A percentile compares a stretch with the other conserved stretches of the same genome.
Evolutionary conservation across 768 basidiomycete species (phyloP).

Genomic region (Heimioporus sp.): DNA sequence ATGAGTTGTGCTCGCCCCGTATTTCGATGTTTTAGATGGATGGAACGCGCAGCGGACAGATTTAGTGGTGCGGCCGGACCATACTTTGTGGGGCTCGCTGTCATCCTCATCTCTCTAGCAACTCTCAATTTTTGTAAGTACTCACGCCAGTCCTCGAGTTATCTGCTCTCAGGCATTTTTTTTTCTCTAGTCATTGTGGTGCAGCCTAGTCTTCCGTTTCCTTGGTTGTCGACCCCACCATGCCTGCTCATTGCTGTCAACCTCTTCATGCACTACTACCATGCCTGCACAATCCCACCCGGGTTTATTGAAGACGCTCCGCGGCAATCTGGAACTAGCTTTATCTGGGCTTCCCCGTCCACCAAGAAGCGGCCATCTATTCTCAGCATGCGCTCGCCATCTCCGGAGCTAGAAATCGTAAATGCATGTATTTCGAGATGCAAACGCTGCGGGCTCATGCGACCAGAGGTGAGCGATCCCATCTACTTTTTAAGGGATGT

Average conservation of each 20-base stretch:
- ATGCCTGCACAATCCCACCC: constrained; percentile 74
- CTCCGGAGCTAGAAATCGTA: constrained; percentile 45
- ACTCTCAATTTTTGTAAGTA: constrained; percentile 78
- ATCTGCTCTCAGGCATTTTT: background rate
- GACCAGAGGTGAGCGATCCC: constrained; percentile 69
- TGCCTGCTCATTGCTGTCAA: constrained; percentile 79
- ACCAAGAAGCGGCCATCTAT: constrained; percentile 13
- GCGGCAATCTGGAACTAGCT: constrained; percentile 34
- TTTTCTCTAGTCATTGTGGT: constrained; percentile 69
- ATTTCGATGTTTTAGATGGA: constrained; percentile 58
- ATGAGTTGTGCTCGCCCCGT: constrained; percentile 30
- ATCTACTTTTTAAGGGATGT: background rate
- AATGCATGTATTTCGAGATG: constrained; percentile 59
- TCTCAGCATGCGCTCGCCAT: constrained; percentile 52
- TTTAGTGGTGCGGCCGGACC: constrained; percentile 91
- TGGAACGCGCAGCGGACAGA: constrained; percentile 75
- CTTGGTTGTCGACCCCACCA: constrained; percentile 59
- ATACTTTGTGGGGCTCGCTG: constrained; percentile 81
- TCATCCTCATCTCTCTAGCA: constrained; percentile 66
- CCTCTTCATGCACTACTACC: constrained; percentile 80
- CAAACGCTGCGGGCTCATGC: constrained; percentile 60
- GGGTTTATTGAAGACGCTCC: constrained; percentile 73
- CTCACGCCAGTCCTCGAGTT: background rate
- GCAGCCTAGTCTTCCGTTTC: constrained; percentile 58
- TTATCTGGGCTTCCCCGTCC: constrained; percentile 56